Evolutionary conservation across 768 basidiomycete genomes (phyloP).

Genomic region (Coprinopsis cinerea): DNA sequence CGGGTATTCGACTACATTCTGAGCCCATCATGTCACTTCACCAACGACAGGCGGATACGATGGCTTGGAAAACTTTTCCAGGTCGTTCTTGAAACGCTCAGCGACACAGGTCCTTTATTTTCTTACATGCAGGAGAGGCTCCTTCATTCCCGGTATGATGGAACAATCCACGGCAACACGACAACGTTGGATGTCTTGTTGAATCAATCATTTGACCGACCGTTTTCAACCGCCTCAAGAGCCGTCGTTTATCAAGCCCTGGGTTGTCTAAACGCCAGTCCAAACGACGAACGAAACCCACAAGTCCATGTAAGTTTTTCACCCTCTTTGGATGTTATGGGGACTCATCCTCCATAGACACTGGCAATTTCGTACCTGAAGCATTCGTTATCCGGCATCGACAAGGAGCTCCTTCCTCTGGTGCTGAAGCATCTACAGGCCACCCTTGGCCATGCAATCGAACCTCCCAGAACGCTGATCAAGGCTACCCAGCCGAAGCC

Average conservation of each 20-base stretch:
- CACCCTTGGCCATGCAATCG: neutral
- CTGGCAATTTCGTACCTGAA: neutral
- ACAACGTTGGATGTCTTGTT: neutral
- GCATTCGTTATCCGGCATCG: neutral
- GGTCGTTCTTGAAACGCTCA: neutral
- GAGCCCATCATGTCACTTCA: slow-evolving; percentile 12
- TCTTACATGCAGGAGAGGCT: neutral
- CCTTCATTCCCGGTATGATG: neutral
- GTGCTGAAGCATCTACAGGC: neutral
- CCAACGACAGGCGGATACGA: neutral
- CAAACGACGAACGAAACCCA: too few relatives aligned
- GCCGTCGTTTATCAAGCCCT: neutral
- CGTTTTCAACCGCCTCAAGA: neutral
- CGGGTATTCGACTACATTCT: slow-evolving; percentile 12
- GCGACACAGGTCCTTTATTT: neutral
- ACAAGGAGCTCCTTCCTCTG: neutral
- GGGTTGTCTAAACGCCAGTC: neutral
- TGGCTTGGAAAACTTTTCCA: neutral
- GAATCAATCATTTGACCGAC: neutral
- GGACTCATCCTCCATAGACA: neutral
- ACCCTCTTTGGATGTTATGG: too few relatives aligned
- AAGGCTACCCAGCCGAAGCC: slow-evolving; percentile 1
- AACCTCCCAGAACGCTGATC: too few relatives aligned
- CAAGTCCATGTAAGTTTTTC: neutral
- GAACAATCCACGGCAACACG: neutral